A percentile compares a stretch with the other conserved stretches of the same genome.
phyloP scores from a whole-genome alignment of 192 early-diverging fungal species.

The Linnemannia hyalina region DNA sequence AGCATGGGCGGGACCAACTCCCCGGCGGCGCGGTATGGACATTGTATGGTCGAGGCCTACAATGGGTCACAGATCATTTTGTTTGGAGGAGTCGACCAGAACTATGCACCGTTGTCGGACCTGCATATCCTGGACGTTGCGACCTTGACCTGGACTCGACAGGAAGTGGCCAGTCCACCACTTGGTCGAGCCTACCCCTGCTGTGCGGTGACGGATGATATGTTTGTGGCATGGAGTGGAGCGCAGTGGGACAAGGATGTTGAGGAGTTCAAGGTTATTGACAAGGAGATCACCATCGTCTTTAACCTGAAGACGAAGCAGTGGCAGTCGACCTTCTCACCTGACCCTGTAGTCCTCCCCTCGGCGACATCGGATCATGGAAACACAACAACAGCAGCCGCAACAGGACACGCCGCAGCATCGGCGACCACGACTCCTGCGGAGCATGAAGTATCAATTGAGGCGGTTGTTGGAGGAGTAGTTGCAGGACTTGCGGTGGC shows the following conservation, averaged over 20 bases:
- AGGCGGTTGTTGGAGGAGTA: too few species aligned
- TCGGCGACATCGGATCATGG: not conserved
- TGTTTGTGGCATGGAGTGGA: slow-evolving; percentile 36
- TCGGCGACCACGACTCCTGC: too few species aligned
- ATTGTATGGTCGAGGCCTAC: slow-evolving; percentile 8
- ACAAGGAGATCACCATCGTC: not conserved
- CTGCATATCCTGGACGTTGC: slow-evolving; percentile 24
- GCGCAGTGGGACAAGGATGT: not conserved
- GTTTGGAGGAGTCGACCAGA: slow-evolving; percentile 12
- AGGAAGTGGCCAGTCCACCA: not conserved
- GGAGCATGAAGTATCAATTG: too few species aligned
- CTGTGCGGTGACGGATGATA: slow-evolving; percentile 20
- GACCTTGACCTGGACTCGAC: slow-evolving; percentile 21
- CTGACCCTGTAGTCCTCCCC: not conserved
- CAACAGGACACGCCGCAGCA: too few species aligned
- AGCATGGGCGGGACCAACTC: not conserved
- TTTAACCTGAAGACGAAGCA: not conserved
- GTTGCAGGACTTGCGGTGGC: too few species aligned
- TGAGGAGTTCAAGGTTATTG: not conserved
- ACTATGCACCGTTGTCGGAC: not conserved
- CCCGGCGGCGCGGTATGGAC: not conserved
- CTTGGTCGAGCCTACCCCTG: not conserved
- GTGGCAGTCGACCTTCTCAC: not conserved
- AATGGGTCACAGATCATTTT: slow-evolving; percentile 25
- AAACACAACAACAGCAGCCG: too few species aligned